Evolutionary conservation across 768 basidiomycete species (phyloP).

Genomic region (Mycena rebaudengoi): DNA sequence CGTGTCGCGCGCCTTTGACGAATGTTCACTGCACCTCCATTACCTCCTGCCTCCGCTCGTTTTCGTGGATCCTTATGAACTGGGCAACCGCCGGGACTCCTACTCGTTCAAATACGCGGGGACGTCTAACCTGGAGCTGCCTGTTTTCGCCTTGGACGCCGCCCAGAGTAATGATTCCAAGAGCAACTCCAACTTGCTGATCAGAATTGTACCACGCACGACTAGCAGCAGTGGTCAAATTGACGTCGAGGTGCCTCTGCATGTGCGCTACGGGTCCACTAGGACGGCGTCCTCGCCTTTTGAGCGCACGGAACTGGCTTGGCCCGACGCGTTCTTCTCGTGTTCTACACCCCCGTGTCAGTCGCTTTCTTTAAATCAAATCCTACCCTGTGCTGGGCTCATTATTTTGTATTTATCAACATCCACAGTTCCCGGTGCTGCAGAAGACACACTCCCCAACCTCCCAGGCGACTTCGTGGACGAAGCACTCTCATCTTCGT

Average conservation of each 20-base stretch:
- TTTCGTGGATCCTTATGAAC: conserved; percentile 60
- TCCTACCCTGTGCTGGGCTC: conserved; percentile 2
- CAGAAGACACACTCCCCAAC: not conserved
- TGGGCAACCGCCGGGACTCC: conserved; percentile 43
- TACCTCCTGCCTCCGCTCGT: conserved; percentile 50
- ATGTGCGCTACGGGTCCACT: conserved; percentile 51
- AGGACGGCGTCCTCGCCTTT: conserved; percentile 33
- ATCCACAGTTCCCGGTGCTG: not conserved
- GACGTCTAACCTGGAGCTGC: conserved; percentile 54
- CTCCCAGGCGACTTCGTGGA: conserved; percentile 28
- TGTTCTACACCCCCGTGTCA: conserved; percentile 44
- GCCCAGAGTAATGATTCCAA: conserved; percentile 13
- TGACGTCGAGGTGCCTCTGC: conserved; percentile 53
- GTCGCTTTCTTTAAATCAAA: conserved; percentile 29
- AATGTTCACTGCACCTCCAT: conserved; percentile 50
- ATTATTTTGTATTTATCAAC: not conserved
- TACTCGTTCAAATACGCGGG: conserved; percentile 54
- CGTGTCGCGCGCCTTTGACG: conserved; percentile 19
- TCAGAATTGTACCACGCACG: conserved; percentile 29
- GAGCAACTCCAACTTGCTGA: conserved; percentile 33
- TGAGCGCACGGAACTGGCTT: conserved; percentile 39
- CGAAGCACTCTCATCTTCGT: conserved; percentile 3
- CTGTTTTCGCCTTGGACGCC: conserved; percentile 46
- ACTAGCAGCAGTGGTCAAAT: conserved; percentile 20
- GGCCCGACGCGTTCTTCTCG: conserved; percentile 49